Base-by-base conservation (phyloP, 2,329 filamentous ascomycete species). In the Volutella citrinella region DNA sequence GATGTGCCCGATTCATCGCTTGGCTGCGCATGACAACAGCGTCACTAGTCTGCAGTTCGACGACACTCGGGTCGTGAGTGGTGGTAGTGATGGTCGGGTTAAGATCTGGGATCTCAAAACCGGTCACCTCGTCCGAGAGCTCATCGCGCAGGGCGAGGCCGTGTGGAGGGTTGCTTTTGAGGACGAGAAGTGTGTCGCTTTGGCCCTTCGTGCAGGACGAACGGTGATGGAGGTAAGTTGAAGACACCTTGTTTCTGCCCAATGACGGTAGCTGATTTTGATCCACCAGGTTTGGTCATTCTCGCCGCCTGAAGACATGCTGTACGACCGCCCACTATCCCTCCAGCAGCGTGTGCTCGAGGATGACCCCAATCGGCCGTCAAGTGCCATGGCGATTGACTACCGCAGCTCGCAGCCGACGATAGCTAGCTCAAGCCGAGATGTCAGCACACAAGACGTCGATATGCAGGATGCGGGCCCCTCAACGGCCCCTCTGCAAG, bases 81-180 rank as follows among this genome's bases (percentile, higher is more conserved):
- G 93, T 50, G 94, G 93, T 30, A 95, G 87, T 52, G 93, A 98
- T 63, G 93, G 93, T n/a, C 78, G 93, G 33, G 93, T 98, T 46
- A 98, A 97, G 65, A 90, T 98, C 34, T 98, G 93, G 93, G 91
- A 95, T 65, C 70, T 97, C 39, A 89, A 93, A 63, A 93, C 87
- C 3, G 93, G 93, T 5, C 84, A 87, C 38, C 74, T 95, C 18
- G 87, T 98, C 15, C 81, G 93, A 40, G 93, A 98, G 63, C 76
- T 98, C 25, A 91, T 91, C 28, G 82, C 84, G 14, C 89, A 91
- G 33, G 88, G 91, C 1, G 91, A 98, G 56, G 90, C 91, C 12
- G 93, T 98, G 1, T 98, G 93, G 93, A 78, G 93, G 40, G 91
- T 98, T 20, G 93, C 94, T 0, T 98, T 98, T 59, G 93, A 98